These are phyloP conservation scores for Atkinsonella texensis DNA, from an alignment of 2,329 filamentous ascomycete species.

Conservation along the genomic window DNA sequence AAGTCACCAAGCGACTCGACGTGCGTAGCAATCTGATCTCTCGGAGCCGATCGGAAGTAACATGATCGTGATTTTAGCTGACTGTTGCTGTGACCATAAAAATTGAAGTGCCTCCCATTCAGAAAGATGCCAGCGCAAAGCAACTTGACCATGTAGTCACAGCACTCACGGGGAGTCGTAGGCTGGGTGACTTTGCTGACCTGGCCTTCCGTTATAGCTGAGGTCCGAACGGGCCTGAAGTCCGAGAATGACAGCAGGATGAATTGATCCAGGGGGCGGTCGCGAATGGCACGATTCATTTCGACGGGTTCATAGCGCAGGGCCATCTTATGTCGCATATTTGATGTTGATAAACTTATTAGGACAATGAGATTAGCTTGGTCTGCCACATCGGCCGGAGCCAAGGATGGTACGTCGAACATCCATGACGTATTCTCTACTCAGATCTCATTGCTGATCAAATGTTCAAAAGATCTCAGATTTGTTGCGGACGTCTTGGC, in stretches of 20 bases:
- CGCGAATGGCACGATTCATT: background rate
- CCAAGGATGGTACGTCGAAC: background rate
- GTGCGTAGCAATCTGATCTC: background rate
- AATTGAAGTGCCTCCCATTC: background rate
- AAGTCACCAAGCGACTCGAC: background rate
- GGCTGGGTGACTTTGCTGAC: background rate
- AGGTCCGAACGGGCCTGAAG: background rate
- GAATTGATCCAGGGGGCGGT: background rate
- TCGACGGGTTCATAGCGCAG: background rate
- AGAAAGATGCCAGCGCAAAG: background rate
- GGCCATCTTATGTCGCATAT: background rate
- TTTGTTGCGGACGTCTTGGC: background rate
- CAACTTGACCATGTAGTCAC: background rate
- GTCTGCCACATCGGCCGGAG: background rate
- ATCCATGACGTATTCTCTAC: background rate
- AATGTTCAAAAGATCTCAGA: background rate
- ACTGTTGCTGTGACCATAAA: background rate
- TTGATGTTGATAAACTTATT: background rate
- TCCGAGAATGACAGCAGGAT: background rate
- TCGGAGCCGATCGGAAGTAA: background rate
- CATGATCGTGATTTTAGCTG: background rate
- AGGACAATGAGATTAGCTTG: background rate
- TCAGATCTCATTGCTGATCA: background rate
- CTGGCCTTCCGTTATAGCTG: background rate
- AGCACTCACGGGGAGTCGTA: background rate